phyloP scores from a whole-genome alignment of 2,329 filamentous ascomycete species.

The Torrubiellomyces zombiae region DNA sequence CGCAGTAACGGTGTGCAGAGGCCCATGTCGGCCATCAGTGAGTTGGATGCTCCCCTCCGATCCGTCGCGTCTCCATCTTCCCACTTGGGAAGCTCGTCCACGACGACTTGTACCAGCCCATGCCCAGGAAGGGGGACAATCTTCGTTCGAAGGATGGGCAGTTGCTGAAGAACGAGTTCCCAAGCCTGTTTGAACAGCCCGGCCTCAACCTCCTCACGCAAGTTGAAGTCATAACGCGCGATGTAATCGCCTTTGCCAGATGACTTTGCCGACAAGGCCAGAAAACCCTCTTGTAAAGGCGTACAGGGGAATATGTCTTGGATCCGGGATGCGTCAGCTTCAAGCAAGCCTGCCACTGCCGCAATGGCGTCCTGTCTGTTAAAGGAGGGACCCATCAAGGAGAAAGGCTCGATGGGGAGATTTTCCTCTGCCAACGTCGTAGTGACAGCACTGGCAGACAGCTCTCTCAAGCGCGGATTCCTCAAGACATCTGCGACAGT shows the following conservation, averaged over 20 bases:
- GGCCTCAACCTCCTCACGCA: slow-evolving; percentile 1
- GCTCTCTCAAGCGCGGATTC: slow-evolving; percentile 1
- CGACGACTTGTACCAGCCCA: slow-evolving; percentile 23
- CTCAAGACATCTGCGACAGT: slow-evolving; percentile 8
- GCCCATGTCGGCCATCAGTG: slow-evolving; percentile 10
- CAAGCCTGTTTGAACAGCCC: slow-evolving; percentile 2
- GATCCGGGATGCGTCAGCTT: slow-evolving; percentile 1
- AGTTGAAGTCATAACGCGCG: slow-evolving; percentile 1
- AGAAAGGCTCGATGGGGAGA: too few species aligned
- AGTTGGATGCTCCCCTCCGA: slow-evolving; percentile 16
- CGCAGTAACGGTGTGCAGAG: slow-evolving; percentile 7
- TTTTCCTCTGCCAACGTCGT: too few species aligned
- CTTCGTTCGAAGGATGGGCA: slow-evolving; percentile 4
- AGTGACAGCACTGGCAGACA: too few species aligned
- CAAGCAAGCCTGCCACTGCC: slow-evolving; percentile 1
- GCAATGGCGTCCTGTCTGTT: too few species aligned
- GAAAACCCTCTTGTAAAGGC: slow-evolving; percentile 5
- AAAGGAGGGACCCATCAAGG: too few species aligned
- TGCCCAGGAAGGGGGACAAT: slow-evolving; percentile 5
- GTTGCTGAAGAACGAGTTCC: slow-evolving; percentile 2
- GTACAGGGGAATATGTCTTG: slow-evolving; percentile 6
- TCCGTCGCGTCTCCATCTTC: slow-evolving; percentile 13
- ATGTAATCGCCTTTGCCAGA: slow-evolving; percentile 4
- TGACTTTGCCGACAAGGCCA: slow-evolving; percentile 4
- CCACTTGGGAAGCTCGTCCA: slow-evolving; percentile 16